Evolutionary conservation across 169 alveolate genomes (phyloP).

Genomic region (Plasmodium adleri): DNA sequence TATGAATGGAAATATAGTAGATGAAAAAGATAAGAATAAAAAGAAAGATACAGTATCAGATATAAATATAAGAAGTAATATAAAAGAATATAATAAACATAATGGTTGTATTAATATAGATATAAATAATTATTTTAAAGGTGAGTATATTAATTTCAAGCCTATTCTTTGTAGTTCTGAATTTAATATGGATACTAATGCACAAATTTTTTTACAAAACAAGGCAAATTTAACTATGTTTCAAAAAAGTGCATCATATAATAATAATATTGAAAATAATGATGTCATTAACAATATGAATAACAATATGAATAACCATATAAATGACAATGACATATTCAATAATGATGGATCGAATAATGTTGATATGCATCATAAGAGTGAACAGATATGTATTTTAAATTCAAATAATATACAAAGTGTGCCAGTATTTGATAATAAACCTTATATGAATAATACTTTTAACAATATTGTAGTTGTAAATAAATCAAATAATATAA

Average conservation of each 20-base stretch:
- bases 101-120: constrained; percentile 10
- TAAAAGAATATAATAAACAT: neutral
- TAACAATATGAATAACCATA: neutral
- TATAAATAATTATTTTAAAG: neutral
- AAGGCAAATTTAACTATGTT: neutral
- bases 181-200: too few relatives aligned
- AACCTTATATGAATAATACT: neutral
- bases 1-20: neutral
- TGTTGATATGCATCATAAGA: constrained; percentile 14
- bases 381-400: neutral
- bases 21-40: constrained; percentile 4
- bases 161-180: neutral
- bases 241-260: constrained; percentile 6
- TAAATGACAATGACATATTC: neutral
- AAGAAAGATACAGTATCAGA: neutral
- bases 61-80: neutral
- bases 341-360: constrained; percentile 1
- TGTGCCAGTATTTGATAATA: neutral
- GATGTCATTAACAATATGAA: neutral
- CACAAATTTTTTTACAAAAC: too few relatives aligned
- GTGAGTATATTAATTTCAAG: neutral
- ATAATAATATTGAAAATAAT: neutral
- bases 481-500: constrained; percentile 2
- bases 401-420: too few relatives aligned
- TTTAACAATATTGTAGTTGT: neutral